phyloP scores from a whole-genome alignment of 306 rosid species.

The Elaeagnus macrophylla region DNA sequence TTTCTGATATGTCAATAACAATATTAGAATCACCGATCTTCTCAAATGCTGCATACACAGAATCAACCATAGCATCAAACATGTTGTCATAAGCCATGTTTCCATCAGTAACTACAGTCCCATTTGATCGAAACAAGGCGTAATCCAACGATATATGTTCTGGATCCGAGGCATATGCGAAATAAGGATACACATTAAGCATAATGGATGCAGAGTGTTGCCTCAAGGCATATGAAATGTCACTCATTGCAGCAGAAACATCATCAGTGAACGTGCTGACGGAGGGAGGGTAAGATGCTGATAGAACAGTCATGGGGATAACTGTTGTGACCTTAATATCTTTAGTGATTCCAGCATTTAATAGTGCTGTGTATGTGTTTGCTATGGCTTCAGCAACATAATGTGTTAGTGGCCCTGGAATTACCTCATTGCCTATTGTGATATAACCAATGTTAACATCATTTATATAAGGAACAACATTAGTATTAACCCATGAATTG shows the following conservation, averaged over 20 bases:
- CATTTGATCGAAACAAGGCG: background rate
- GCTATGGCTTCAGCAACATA: slow-evolving; percentile 1
- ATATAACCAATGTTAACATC: slow-evolving; percentile 6
- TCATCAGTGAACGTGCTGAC: background rate
- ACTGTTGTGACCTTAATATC: slow-evolving; percentile 20
- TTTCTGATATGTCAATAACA: background rate
- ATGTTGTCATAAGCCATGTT: background rate
- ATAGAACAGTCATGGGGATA: background rate
- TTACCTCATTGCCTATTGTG: slow-evolving; percentile 14
- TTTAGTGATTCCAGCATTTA: background rate
- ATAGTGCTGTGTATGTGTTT: background rate
- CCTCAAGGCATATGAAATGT: slow-evolving; percentile 1
- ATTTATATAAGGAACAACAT: background rate
- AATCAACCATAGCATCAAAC: background rate
- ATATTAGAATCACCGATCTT: background rate
- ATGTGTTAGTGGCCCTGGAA: background rate
- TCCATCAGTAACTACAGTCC: background rate
- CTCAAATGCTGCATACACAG: slow-evolving; percentile 3
- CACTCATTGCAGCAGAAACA: background rate
- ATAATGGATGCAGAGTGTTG: slow-evolving; percentile 13
- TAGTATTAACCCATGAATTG: background rate
- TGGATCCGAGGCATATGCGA: slow-evolving; percentile 19
- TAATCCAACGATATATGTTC: background rate
- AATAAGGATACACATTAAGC: slow-evolving; percentile 27
- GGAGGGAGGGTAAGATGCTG: slow-evolving; percentile 10